phyloP scores from a whole-genome alignment of 2,329 filamentous ascomycete species.

The Elsinoe fawcettii region DNA sequence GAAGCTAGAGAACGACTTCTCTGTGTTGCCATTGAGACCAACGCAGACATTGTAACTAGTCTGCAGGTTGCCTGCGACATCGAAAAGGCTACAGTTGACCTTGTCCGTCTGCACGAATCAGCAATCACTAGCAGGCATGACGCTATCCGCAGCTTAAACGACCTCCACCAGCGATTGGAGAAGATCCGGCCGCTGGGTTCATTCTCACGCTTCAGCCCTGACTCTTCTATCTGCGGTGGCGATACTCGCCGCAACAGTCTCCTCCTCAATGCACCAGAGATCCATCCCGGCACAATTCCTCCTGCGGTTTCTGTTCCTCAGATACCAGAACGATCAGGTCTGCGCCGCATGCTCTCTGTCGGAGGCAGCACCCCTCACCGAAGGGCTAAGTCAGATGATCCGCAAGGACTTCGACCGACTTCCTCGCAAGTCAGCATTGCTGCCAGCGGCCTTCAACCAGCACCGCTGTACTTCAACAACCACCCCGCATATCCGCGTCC shows the following conservation, averaged over 20 bases:
- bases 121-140: constrained; percentile 31
- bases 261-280: constrained; percentile 1
- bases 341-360: constrained; percentile 13
- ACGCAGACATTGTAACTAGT: constrained; percentile 34
- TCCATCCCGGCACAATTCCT: neutral
- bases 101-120: constrained; percentile 31
- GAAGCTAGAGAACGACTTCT: constrained; percentile 31
- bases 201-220: constrained; percentile 11
- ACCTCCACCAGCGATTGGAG: constrained; percentile 30
- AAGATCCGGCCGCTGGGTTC: neutral
- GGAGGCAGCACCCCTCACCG: neutral
- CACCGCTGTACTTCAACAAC: constrained; percentile 8
- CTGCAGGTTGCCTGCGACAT: constrained; percentile 33
- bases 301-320: neutral
- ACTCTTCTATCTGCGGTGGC: constrained; percentile 12
- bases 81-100: constrained; percentile 29
- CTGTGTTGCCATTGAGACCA: constrained; percentile 34
- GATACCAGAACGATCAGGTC: constrained; percentile 8
- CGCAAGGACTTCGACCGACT: neutral
- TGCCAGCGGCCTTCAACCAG: neutral
- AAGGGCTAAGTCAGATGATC: constrained; percentile 1
- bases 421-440: constrained; percentile 5
- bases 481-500: neutral
- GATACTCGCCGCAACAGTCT: constrained; percentile 4
- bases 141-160: constrained; percentile 29